Evolutionary conservation across 768 basidiomycete species (phyloP).

Genomic region (Trametes gibbosa): DNA sequence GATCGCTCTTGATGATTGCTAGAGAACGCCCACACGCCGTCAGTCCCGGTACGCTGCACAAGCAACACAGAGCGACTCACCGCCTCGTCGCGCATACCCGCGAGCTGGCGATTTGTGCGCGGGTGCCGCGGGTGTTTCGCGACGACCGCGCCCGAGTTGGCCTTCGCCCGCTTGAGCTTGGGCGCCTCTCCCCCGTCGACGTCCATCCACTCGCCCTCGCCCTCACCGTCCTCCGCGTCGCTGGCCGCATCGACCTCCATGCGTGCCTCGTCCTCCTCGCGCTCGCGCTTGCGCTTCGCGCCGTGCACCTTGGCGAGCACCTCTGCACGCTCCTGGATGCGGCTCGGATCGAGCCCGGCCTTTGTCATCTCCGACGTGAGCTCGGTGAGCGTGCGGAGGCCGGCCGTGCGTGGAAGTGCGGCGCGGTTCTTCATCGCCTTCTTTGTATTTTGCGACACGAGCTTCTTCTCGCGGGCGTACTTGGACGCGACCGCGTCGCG

Average conservation of each 20-base stretch:
- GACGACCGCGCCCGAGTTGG: constrained; percentile 54
- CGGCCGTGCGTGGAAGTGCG: constrained; percentile 72
- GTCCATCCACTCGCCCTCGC: constrained; percentile 45
- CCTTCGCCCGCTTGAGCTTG: constrained; percentile 60
- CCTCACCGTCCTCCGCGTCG: constrained; percentile 33
- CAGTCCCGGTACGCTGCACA: not conserved
- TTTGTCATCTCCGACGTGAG: constrained; percentile 79
- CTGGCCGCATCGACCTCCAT: constrained; percentile 56
- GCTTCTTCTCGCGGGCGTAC: constrained; percentile 59
- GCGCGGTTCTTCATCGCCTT: constrained; percentile 85
- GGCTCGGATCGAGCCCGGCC: constrained; percentile 86
- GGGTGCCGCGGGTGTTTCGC: constrained; percentile 55
- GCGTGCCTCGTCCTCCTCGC: constrained; percentile 58
- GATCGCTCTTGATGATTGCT: constrained; percentile 81
- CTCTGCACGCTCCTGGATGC: constrained; percentile 85
- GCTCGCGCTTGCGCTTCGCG: constrained; percentile 67
- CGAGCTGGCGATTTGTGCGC: constrained; percentile 67
- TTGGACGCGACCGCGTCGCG: constrained; percentile 67
- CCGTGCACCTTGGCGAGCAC: constrained; percentile 73
- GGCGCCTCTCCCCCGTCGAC: constrained; percentile 42
- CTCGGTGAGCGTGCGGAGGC: constrained; percentile 66
- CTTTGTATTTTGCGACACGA: constrained; percentile 74
- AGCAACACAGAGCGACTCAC: constrained; percentile 40
- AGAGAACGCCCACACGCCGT: constrained; percentile 5
- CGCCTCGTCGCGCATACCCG: constrained; percentile 74